Evolutionary conservation across 306 rosid genomes (phyloP).

Genomic region (Inga oerstediana): DNA sequence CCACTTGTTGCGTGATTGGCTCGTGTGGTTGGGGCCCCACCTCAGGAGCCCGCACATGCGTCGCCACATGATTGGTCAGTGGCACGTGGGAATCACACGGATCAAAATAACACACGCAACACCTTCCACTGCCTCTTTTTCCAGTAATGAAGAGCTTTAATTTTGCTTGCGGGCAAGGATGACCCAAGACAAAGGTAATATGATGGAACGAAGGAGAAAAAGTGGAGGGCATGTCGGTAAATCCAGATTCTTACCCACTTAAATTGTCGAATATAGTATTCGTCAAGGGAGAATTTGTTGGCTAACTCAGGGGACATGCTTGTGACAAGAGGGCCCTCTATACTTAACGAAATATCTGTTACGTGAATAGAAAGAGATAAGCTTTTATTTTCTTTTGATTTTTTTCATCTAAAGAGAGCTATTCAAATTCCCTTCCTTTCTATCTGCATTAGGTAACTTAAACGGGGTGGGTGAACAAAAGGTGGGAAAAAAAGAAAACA

Average conservation of each 20-base stretch:
- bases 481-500: background rate
- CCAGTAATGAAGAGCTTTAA: background rate
- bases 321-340: slow-evolving; percentile 40
- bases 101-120: background rate
- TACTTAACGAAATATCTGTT: background rate
- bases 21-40: slow-evolving; percentile 36
- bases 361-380: no score
- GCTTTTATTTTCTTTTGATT: background rate
- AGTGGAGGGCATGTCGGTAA: slow-evolving; percentile 45
- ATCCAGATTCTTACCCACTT: background rate
- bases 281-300: slow-evolving; percentile 39
- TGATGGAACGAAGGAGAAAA: slow-evolving; percentile 35
- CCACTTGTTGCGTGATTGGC: slow-evolving; percentile 64
- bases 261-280: slow-evolving; percentile 27
- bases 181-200: slow-evolving; percentile 17
- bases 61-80: slow-evolving; percentile 26
- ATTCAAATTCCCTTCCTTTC: background rate
- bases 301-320: slow-evolving; percentile 43
- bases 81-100: slow-evolving; percentile 50
- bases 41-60: slow-evolving; percentile 15
- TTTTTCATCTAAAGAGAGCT: no score
- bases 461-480: slow-evolving; percentile 1
- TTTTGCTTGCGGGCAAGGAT: slow-evolving; percentile 22
- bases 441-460: background rate
- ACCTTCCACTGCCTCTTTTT: background rate